Evolutionary conservation across 306 rosid genomes (phyloP), one percentile per base, ranked within the genome.

Genomic region (Astragalus membranaceus): DNA sequence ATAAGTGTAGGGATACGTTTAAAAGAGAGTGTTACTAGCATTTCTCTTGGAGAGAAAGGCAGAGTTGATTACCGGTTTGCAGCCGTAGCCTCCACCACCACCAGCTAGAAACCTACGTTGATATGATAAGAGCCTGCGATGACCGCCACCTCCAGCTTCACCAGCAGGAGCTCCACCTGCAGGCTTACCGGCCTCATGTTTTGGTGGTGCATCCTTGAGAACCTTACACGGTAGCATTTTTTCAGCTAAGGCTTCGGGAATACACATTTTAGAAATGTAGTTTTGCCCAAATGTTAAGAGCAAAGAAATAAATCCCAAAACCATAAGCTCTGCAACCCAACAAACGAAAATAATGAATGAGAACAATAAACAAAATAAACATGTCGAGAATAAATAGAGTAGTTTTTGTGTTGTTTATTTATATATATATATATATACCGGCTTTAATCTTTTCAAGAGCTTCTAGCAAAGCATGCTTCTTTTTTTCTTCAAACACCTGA

Each of bases 261-360:
- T 82, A 48, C 99, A 94, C 2, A 82, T 9, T 37, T 49, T 20
- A 50, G 94, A 67, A 20, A 94, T 88, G 86, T 75, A 87, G 73
- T 7, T 78, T 88, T 91, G 99, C 10, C 92, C 91, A 60, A 94
- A 94, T 64, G 99, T 94, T 61, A 94, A 82, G 6, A 94, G 65
- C 61, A 94, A 81, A 13, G 99, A 94, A 56, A 94, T 94, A 78
- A 94, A 94, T 58, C 99, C 99, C 69, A 94, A 81, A 80, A 94
- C 85, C 99, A 94, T 94, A 55, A 94, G 92, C 84, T 94, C 99
- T 94, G 97, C 88, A 73, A 52, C 5, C 37, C 41, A 76, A 50
- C 10, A 26, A 26, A 63, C 47, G 10, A 49, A 50, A 13, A 4
- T 10, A 8, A 62, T 73, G 16, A 63, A 39, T 35, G 9, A 12